phyloP scores from a whole-genome alignment of 1,284 basidiomycete species.

The Cystobasidium sp. region DNA sequence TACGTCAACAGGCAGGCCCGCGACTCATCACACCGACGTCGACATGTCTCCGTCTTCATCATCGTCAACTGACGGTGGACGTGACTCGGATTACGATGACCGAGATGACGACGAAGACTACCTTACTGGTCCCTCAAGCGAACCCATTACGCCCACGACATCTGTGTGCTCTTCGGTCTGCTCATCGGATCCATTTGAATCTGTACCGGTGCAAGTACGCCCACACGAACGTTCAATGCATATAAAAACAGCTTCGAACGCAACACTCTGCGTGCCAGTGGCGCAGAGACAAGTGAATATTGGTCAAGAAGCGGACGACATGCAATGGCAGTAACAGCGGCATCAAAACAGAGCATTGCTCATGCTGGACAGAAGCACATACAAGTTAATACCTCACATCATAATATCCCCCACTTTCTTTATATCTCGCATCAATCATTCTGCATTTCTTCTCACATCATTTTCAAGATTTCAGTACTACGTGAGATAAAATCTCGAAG shows the following conservation, averaged over 20 bases:
- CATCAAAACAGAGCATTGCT: background rate
- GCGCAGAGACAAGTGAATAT: background rate
- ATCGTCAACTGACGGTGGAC: slow-evolving; percentile 17
- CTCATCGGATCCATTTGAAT: slow-evolving; percentile 36
- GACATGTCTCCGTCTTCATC: slow-evolving; percentile 38
- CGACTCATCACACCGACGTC: slow-evolving; percentile 19
- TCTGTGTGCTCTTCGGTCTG: slow-evolving; percentile 30
- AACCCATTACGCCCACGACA: slow-evolving; percentile 38
- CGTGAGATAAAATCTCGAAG: no score
- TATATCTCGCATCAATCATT: background rate
- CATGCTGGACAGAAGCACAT: background rate
- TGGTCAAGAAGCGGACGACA: slow-evolving; percentile 14
- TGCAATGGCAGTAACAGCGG: slow-evolving; percentile 26
- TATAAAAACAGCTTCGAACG: background rate
- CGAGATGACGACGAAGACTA: slow-evolving; percentile 39
- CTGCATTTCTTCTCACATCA: background rate
- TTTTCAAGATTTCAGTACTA: no score
- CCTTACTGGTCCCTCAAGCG: slow-evolving; percentile 12
- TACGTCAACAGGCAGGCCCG: background rate
- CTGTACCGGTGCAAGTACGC: background rate
- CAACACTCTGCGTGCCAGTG: slow-evolving; percentile 8
- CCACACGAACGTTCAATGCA: slow-evolving; percentile 6
- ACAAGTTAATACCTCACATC: no score
- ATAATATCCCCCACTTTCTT: no score
- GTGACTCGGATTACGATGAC: slow-evolving; percentile 33